Evolutionary conservation across 140 eudicot genomes (phyloP).

Genomic region (Anethum foeniculum): DNA sequence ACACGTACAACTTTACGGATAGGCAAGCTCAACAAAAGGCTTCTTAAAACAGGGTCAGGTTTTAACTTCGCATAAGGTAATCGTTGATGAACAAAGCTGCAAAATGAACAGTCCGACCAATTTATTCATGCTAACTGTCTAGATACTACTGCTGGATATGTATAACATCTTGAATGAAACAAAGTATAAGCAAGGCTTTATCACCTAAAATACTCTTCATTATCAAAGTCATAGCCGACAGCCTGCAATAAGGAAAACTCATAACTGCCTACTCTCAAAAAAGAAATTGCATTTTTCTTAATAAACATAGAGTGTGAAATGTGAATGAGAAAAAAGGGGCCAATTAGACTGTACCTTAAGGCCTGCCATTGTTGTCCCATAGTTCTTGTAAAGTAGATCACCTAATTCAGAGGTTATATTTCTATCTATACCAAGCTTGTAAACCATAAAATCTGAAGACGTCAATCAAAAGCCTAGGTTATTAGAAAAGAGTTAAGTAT

Average conservation of each 20-base stretch:
- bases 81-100: constrained; percentile 78
- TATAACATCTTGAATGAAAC: not conserved
- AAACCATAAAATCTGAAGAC: constrained; percentile 64
- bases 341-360: constrained; percentile 43
- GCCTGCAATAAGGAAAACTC: constrained; percentile 42
- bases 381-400: constrained; percentile 63
- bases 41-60: constrained; percentile 76
- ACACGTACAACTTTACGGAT: constrained; percentile 72
- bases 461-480: not conserved
- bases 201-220: constrained; percentile 87
- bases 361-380: constrained; percentile 97
- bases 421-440: constrained; percentile 61
- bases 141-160: not conserved
- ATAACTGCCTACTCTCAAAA: not conserved
- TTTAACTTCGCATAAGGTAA: constrained; percentile 81
- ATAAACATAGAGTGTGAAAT: not conserved
- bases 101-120: constrained; percentile 3
- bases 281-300: not conserved
- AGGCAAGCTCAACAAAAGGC: constrained; percentile 71
- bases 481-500: not conserved
- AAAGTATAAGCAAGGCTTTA: not conserved
- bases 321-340: not conserved
- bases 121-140: not conserved
- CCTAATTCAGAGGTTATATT: constrained; percentile 54
- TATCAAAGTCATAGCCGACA: constrained; percentile 84